These are phyloP conservation scores for Trypanosoma melophagium DNA, from an alignment of 208 protist species.

Conservation along the genomic window DNA sequence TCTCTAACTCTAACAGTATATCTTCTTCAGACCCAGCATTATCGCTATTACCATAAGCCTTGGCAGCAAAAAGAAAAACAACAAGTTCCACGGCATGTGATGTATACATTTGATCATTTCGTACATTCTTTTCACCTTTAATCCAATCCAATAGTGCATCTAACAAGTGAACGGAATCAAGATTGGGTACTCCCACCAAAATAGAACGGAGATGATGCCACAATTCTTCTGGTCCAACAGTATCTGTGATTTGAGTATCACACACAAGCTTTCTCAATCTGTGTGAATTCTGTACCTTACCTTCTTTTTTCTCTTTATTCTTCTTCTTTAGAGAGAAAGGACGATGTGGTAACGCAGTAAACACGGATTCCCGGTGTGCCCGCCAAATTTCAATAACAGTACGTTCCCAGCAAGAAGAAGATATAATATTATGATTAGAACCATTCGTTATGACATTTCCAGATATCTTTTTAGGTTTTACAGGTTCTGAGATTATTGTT, in stretches of 20 bases:
- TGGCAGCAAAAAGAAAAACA: conserved; percentile 17
- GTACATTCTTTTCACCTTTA: neutral
- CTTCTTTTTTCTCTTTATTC: neutral
- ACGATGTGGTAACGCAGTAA: neutral
- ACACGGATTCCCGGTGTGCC: conserved; percentile 8
- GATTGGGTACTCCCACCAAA: neutral
- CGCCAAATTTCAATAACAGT: conserved; percentile 18
- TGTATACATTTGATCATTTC: neutral
- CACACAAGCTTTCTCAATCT: too few species aligned
- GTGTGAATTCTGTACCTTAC: neutral
- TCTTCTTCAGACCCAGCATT: neutral
- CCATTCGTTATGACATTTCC: too few species aligned
- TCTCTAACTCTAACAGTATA: conserved; percentile 2
- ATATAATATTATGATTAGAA: neutral
- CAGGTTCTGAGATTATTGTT: too few species aligned
- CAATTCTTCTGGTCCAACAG: neutral
- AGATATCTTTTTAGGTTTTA: too few species aligned
- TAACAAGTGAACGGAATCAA: neutral
- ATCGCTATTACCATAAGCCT: neutral
- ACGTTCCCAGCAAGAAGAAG: conserved; percentile 9
- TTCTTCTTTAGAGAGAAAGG: neutral
- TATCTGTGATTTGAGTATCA: too few species aligned
- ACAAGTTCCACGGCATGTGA: conserved; percentile 12
- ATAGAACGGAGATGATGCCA: neutral
- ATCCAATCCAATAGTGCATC: conserved; percentile 14